Conservation (phyloP, 73 alveolate species). For the Uronychia setigera region DNA sequence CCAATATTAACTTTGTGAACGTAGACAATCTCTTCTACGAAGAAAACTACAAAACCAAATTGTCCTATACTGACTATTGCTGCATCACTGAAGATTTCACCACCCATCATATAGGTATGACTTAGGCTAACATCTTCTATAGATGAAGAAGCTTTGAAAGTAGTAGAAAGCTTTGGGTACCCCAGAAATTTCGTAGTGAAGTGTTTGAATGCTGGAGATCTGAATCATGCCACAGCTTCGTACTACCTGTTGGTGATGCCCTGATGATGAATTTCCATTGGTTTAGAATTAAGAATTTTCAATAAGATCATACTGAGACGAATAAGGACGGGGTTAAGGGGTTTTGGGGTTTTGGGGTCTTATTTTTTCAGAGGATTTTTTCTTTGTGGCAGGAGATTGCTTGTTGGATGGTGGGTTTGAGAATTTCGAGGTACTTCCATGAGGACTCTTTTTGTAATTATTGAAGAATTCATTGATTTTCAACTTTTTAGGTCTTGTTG, state of each 20-base stretch:
- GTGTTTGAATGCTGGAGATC: slow-evolving; percentile 67
- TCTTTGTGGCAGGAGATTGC: neutral
- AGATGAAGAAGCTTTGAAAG: slow-evolving; percentile 47
- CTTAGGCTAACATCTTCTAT: neutral
- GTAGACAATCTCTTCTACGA: slow-evolving; percentile 66
- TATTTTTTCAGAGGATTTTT: neutral
- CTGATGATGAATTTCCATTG: too few relatives aligned
- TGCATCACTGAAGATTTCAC: slow-evolving; percentile 71
- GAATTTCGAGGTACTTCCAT: neutral
- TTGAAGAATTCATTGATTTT: neutral
- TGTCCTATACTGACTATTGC: slow-evolving; percentile 63
- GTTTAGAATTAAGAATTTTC: too few relatives aligned
- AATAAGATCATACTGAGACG: neutral
- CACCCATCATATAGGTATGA: slow-evolving; percentile 49
- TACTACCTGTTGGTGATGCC: slow-evolving; percentile 49
- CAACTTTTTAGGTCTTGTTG: neutral
- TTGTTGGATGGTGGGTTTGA: neutral
- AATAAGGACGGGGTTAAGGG: neutral
- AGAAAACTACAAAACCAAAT: slow-evolving; percentile 19
- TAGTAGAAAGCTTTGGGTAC: slow-evolving; percentile 42
- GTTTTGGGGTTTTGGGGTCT: neutral
- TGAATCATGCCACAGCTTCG: slow-evolving; percentile 81
- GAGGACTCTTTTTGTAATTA: neutral
- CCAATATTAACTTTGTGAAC: slow-evolving; percentile 63
- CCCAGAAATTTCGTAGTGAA: slow-evolving; percentile 49